Evolutionary conservation across 176 grass and related monocot species (phyloP), one percentile per base, ranked within the genome.

Genomic region (Triticum monococcum): DNA sequence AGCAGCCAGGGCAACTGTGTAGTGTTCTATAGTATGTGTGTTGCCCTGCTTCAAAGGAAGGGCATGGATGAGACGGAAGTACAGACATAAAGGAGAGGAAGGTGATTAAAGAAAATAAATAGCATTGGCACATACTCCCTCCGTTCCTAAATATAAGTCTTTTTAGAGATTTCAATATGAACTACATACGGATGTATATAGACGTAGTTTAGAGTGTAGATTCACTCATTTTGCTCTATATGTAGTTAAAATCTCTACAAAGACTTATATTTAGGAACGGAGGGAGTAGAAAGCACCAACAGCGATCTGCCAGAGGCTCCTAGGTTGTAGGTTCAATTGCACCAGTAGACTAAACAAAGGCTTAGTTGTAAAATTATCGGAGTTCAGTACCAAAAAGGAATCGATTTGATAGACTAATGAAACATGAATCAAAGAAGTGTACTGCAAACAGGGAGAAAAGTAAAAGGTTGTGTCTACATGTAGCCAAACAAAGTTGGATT

Each of bases 401-500:
- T 45, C 12, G 43, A 17, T 56, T 18, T 28, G 73, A 75, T 68
- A 65, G 67, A 5, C 18, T 43, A 23, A 35, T 41, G 87, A 81
- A 43, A 33, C 61, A 46, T 75, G 76, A 63, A 85, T 65, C 67
- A 75, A 6, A 85, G 71, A 85, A 79, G 12, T 30, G 77, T 26
- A 9, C 8, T 43, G 33, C 69, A 33, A 60, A 76, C 60, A 81
- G 33, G 56, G 83, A 48, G 60, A 81, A 89, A 81, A 20, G 18
- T 41, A 79, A 59, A 89, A 80, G 81, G 17, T 16, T 66, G 74
- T 43, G n/a, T 81, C 23, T 68, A 9, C 87, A 81, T 89, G 88
- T 33, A 45, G 41, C 18, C 32, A 81, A 4, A 10, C 33, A 81
- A 75, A 62, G 59, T 11, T 57, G 0, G 18, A 85, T 1, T 12